Base-by-base conservation (phyloP, 139 green algal genomes). In the Microglena sp. region DNA sequence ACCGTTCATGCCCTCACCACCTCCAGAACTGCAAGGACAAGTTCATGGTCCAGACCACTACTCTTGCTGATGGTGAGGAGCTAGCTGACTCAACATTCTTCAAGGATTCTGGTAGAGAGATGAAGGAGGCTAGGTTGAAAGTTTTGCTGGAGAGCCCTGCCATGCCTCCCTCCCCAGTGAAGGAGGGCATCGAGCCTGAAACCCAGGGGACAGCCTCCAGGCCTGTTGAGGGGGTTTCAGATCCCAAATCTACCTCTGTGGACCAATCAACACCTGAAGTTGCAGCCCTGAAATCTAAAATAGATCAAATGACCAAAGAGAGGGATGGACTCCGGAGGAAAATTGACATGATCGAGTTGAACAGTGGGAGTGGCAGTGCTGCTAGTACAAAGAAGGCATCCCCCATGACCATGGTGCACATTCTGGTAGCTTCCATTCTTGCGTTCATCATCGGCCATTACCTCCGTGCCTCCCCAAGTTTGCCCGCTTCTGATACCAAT, bases 1-100 rank as follows among this genome's bases (percentile, higher is more conserved):
- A n/a, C n/a, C n/a, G n/a, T n/a, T n/a, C n/a, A n/a, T n/a, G n/a
- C n/a, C n/a, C n/a, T n/a, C n/a, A n/a, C n/a, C n/a, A n/a, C n/a
- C n/a, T n/a, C 45, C 33, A 62, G 2, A 81, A 81, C 56, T 82
- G 79, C 75, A 80, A 79, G 27, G 79, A 86, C 67, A 86, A 86
- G 70, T 86, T 86, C 71, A 76, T 86, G 75, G 75, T 86, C 1
- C 79, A 86, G 55, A 76, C 72, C 1, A 77, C 68, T 2, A 30
- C 34, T n/a, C 67, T 86, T 18, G 60, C 30, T 8, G 69, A 67
- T 2, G 69, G 56, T 5, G 74, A 81, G 61, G 50, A 74, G 35
- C 66, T 81, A 36, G 69, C 72, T 29, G 74, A 72, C 50, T 77
- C 70, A 11, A 29, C 29, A 65, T 76, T 76, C 60, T 67, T 54